phyloP scores from a whole-genome alignment of 192 early-diverging fungal genomes.

The Anaeromyces robustus region DNA sequence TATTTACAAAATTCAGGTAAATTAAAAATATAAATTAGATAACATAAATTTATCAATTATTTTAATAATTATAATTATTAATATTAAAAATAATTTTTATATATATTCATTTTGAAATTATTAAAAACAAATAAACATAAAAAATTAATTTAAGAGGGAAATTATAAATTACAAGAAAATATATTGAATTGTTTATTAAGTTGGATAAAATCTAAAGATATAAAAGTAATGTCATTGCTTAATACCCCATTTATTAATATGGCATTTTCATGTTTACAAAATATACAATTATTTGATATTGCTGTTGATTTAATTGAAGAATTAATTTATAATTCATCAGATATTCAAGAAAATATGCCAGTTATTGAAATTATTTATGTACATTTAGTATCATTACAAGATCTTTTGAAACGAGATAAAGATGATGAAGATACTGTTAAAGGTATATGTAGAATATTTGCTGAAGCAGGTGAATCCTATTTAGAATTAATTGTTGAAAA shows the following conservation, averaged over 20 bases:
- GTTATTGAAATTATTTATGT: conserved; percentile 49
- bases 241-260: conserved; percentile 47
- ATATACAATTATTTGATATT: conserved; percentile 62
- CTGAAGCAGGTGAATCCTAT: conserved; percentile 81
- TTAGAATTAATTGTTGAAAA: conserved; percentile 51
- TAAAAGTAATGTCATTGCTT: conserved; percentile 41
- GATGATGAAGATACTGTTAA: conserved; percentile 70
- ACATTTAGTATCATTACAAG: conserved; percentile 14
- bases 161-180: conserved; percentile 36
- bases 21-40: too few species aligned
- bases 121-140: too few species aligned
- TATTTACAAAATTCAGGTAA: conserved; percentile 40
- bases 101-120: too few species aligned
- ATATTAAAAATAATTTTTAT: too few species aligned
- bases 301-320: conserved; percentile 72
- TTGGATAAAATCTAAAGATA: conserved; percentile 72
- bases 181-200: conserved; percentile 59
- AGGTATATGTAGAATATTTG: conserved; percentile 72
- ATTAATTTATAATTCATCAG: conserved; percentile 37
- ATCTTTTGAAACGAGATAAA: conserved; percentile 21
- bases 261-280: conserved; percentile 55
- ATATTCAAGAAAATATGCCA: conserved; percentile 26
- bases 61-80: conserved; percentile 13
- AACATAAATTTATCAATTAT: too few species aligned
- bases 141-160: conserved; percentile 19